Evolutionary conservation across 1,284 basidiomycete species (phyloP).

Genomic region (Ceratobasidium sp.): DNA sequence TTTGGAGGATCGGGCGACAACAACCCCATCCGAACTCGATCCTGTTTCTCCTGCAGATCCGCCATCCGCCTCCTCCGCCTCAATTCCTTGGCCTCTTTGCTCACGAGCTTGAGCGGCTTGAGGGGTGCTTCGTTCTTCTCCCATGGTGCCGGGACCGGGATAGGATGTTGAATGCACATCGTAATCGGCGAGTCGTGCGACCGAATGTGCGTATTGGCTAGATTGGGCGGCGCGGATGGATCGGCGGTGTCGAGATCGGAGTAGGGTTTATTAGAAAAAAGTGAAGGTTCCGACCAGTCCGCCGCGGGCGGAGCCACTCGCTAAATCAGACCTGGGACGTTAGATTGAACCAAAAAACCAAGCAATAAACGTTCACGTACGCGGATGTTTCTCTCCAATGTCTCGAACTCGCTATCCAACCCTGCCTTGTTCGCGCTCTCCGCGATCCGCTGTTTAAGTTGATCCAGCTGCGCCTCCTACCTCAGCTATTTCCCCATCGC

Average conservation of each 20-base stretch:
- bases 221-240: slow-evolving; percentile 58
- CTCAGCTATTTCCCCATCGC: slow-evolving; percentile 86
- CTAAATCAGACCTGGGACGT: too few relatives aligned
- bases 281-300: slow-evolving; percentile 97
- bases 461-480: slow-evolving; percentile 89
- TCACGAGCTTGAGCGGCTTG: slow-evolving; percentile 91
- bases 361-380: too few relatives aligned
- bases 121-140: slow-evolving; percentile 83
- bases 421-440: slow-evolving; percentile 94
- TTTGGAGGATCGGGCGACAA: slow-evolving; percentile 96
- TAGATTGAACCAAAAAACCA: too few relatives aligned
- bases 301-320: slow-evolving; percentile 87
- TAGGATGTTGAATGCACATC: slow-evolving; percentile 95
- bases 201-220: slow-evolving; percentile 72
- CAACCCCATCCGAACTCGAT: slow-evolving; percentile 96
- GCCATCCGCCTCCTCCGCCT: slow-evolving; percentile 88
- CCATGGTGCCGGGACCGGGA: slow-evolving; percentile 91
- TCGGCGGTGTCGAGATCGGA: slow-evolving; percentile 68
- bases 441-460: slow-evolving; percentile 91
- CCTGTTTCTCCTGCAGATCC: slow-evolving; percentile 94
- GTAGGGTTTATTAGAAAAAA: slow-evolving; percentile 86
- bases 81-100: slow-evolving; percentile 98
- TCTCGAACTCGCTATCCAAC: slow-evolving; percentile 91
- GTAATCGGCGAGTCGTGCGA: slow-evolving; percentile 83
- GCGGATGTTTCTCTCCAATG: slow-evolving; percentile 87